Evolutionary conservation across 148 eudicot species (phyloP).

Genomic region (Nepenthes mirabilis): DNA sequence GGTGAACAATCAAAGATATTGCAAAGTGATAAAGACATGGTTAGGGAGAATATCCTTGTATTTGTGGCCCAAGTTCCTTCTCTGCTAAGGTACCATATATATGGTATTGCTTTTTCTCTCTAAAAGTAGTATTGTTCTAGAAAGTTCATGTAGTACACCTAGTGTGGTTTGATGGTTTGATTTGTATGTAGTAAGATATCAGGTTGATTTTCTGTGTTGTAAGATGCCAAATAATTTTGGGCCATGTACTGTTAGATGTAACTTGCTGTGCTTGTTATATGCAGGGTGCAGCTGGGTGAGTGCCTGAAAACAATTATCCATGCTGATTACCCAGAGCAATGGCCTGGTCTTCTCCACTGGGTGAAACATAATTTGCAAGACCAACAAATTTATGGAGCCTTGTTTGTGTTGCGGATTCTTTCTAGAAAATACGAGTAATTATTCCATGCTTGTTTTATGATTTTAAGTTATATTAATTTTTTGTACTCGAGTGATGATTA

Average conservation of each 20-base stretch:
- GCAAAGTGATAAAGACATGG: conserved; percentile 64
- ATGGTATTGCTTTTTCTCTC: not conserved
- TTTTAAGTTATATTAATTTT: not conserved
- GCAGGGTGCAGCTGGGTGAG: conserved; percentile 91
- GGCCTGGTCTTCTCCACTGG: conserved; percentile 95
- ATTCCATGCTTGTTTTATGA: not conserved
- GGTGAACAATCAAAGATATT: conserved; percentile 78
- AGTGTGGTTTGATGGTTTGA: too few relatives aligned
- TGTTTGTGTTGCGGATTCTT: conserved; percentile 86
- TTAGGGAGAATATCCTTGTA: conserved; percentile 78
- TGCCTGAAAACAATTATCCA: conserved; percentile 91
- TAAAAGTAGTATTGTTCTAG: not conserved
- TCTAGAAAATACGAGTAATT: conserved; percentile 97
- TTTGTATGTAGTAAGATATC: too few relatives aligned
- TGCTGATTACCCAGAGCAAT: conserved; percentile 96
- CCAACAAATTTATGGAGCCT: conserved; percentile 92
- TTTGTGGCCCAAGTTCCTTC: conserved; percentile 74
- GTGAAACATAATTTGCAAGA: conserved; percentile 86
- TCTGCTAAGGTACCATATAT: conserved; percentile 50
- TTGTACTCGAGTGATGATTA: too few relatives aligned
- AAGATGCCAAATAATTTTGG: too few relatives aligned
- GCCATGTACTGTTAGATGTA: not conserved
- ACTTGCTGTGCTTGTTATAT: not conserved
- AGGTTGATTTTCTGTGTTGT: not conserved
- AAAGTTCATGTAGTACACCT: too few relatives aligned